Conservation (phyloP, 371 early-diverging fungal species). For the Chytridium lagenaria region DNA sequence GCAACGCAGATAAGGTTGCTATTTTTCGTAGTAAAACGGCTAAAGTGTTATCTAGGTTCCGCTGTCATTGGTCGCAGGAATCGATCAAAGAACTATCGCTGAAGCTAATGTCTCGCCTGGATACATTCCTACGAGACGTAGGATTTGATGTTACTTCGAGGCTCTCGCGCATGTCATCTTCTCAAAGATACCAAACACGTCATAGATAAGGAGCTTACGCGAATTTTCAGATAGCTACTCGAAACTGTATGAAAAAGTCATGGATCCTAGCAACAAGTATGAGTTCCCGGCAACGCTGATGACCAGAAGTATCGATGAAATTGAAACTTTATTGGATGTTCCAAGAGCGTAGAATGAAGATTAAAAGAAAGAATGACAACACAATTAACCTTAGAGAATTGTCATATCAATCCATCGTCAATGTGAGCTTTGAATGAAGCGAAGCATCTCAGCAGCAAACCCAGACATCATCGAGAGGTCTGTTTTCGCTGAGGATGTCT, state of each 20-base stretch:
- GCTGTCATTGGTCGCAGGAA: conserved; percentile 61
- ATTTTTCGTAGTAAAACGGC: not conserved
- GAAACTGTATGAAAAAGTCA: conserved; percentile 62
- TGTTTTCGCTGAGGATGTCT: conserved; percentile 22
- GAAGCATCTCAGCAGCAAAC: conserved; percentile 21
- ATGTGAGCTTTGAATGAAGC: not conserved
- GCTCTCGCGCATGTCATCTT: conserved; percentile 54
- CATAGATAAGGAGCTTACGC: conserved; percentile 30
- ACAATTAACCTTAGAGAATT: not conserved
- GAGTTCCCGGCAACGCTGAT: conserved; percentile 69
- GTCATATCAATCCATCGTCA: not conserved
- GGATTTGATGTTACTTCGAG: conserved; percentile 60
- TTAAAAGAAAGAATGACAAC: not conserved
- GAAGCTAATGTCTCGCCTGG: conserved; percentile 67
- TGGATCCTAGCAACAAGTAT: conserved; percentile 71
- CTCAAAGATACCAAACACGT: conserved; percentile 47
- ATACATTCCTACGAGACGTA: conserved; percentile 65
- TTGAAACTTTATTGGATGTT: conserved; percentile 52
- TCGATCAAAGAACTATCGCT: conserved; percentile 63
- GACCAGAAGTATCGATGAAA: conserved; percentile 74
- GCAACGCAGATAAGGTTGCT: conserved; percentile 50
- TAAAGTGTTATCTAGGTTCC: conserved; percentile 57
- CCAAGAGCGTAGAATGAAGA: not conserved
- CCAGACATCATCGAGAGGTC: conserved; percentile 40
- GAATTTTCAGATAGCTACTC: conserved; percentile 71